Conservation (phyloP, 441 rosid genomes). For the Erodium texanum region DNA sequence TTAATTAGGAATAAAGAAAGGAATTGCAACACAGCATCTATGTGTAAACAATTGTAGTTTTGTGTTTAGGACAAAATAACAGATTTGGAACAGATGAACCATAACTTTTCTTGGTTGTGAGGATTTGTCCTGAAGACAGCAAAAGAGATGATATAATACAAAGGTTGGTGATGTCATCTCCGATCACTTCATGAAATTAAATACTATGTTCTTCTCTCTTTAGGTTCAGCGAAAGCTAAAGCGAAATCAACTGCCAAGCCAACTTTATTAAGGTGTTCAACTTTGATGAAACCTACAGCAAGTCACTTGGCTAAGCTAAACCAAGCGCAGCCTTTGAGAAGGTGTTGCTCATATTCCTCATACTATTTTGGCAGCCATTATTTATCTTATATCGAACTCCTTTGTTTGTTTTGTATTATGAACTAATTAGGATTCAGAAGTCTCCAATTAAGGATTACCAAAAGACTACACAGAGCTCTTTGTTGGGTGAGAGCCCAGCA, state of each 20-base stretch:
- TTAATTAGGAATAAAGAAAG: no score
- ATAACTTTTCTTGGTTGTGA: no score
- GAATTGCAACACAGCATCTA: no score
- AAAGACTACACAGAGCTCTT: constrained; percentile 23
- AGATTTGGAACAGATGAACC: no score
- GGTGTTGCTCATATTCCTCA: constrained; percentile 20
- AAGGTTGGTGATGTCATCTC: no score
- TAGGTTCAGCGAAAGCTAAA: constrained; percentile 23
- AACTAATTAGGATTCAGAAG: constrained; percentile 31
- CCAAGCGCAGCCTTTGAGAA: constrained; percentile 34
- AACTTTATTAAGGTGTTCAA: constrained; percentile 52
- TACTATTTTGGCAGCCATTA: not conserved
- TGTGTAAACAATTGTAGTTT: no score
- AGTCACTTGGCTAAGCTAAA: constrained; percentile 85
- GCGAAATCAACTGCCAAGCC: constrained; percentile 25
- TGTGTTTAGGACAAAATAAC: no score
- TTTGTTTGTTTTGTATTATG: constrained; percentile 10
- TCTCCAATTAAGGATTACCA: constrained; percentile 21
- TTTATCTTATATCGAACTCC: not conserved
- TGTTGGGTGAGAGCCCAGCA: constrained; percentile 30
- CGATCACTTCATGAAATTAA: no score
- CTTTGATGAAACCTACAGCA: constrained; percentile 91
- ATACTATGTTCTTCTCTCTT: not conserved
- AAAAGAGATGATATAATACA: no score
- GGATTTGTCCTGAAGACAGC: no score